Conservation (phyloP, 768 basidiomycete species). For the Lepiota venenata region DNA sequence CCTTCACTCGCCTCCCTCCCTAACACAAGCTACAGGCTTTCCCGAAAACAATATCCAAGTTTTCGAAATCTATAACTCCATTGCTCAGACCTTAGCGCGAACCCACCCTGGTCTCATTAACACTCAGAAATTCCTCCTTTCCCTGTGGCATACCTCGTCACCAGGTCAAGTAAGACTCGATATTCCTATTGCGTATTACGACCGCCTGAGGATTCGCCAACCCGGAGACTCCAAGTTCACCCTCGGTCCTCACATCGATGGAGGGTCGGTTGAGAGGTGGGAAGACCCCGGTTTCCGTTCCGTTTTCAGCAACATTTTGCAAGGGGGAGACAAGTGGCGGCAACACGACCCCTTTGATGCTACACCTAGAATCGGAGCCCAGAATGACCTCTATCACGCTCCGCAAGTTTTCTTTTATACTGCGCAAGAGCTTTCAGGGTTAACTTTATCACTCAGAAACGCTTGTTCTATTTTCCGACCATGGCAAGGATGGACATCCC, state of each 20-base stretch:
- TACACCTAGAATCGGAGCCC: constrained; percentile 42
- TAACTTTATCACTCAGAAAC: constrained; percentile 42
- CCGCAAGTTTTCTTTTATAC: constrained; percentile 33
- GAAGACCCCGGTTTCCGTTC: constrained; percentile 41
- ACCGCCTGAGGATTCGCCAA: constrained; percentile 68
- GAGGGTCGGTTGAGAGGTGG: constrained; percentile 54
- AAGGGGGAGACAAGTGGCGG: constrained; percentile 42
- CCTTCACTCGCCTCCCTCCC: constrained; percentile 46
- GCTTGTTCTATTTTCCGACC: constrained; percentile 54
- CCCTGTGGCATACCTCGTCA: constrained; percentile 53
- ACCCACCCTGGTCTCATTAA: constrained; percentile 56
- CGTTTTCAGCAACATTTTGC: constrained; percentile 41
- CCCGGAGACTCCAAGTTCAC: constrained; percentile 70
- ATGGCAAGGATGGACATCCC: constrained; percentile 56
- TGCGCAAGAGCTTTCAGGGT: background rate
- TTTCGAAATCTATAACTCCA: constrained; percentile 72
- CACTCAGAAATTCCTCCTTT: constrained; percentile 55
- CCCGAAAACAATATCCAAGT: constrained; percentile 67
- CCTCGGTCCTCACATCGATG: constrained; percentile 59
- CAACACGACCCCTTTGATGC: constrained; percentile 50
- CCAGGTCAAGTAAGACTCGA: constrained; percentile 40
- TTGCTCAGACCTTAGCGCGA: constrained; percentile 61
- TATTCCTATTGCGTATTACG: constrained; percentile 72
- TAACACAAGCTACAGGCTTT: constrained; percentile 43
- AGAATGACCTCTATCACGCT: constrained; percentile 59